These are phyloP conservation scores for Saccharomyces pastorianus DNA, from an alignment of 1,139 yeast genomes.

Conservation along the genomic window DNA sequence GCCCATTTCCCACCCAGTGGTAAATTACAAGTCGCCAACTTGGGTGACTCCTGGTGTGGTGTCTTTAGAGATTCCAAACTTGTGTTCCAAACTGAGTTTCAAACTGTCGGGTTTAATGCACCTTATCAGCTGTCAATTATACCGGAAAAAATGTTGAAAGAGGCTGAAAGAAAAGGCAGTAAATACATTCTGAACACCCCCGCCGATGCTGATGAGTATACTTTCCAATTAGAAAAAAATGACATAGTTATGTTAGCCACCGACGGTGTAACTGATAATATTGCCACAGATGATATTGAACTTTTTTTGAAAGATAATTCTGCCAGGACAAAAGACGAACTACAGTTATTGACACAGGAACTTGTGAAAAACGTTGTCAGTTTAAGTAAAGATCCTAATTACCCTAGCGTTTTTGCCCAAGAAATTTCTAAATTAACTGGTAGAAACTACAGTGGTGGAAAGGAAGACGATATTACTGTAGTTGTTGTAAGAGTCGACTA, in stretches of 20 bases:
- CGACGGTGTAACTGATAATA: conserved; percentile 89
- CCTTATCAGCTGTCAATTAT: conserved; percentile 86
- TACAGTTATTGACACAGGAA: conserved; percentile 40
- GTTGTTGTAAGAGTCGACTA: conserved; percentile 56
- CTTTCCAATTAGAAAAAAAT: conserved; percentile 45
- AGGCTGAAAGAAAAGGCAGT: conserved; percentile 50
- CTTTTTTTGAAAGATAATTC: conserved; percentile 44
- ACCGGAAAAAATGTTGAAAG: conserved; percentile 51
- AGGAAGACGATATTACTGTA: conserved; percentile 88
- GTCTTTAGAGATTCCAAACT: conserved; percentile 62
- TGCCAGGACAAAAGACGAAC: conserved; percentile 30
- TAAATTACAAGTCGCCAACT: conserved; percentile 57
- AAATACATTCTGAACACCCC: conserved; percentile 52
- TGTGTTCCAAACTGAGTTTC: conserved; percentile 62
- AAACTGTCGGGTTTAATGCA: conserved; percentile 83
- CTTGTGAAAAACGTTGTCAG: conserved; percentile 63
- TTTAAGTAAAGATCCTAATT: conserved; percentile 63
- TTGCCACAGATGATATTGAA: conserved; percentile 66
- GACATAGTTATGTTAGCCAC: conserved; percentile 83
- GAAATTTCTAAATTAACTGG: conserved; percentile 64
- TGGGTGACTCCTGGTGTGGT: conserved; percentile 95
- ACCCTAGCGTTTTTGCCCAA: conserved; percentile 82
- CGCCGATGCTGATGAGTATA: conserved; percentile 38
- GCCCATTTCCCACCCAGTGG: conserved; percentile 61
- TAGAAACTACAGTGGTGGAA: conserved; percentile 76